Percentiles rank a stretch among this genome's conserved stretches.
phyloP scores from a whole-genome alignment of 1,284 basidiomycete genomes.

The Marasmius tenuissimus region DNA sequence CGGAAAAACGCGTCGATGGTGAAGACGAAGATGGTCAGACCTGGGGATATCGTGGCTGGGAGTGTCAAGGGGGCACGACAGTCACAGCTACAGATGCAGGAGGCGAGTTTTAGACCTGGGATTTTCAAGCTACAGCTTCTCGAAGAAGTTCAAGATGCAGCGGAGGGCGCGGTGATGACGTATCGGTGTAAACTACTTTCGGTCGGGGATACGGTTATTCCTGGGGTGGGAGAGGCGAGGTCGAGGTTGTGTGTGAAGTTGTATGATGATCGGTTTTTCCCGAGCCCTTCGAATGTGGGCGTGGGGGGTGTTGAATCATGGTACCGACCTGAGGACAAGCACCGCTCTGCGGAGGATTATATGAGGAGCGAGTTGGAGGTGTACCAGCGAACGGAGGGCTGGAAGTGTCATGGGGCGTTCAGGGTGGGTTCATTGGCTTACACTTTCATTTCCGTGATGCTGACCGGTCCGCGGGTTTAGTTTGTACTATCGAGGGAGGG shows the following conservation, averaged over 20 bases:
- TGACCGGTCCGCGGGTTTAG: neutral
- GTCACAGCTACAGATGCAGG: neutral
- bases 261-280: neutral
- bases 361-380: neutral
- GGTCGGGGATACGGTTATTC: neutral
- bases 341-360: neutral
- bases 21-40: neutral
- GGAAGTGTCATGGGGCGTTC: neutral
- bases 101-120: neutral
- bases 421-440: neutral
- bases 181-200: neutral
- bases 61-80: neutral
- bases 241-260: neutral
- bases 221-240: neutral
- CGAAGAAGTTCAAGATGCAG: neutral
- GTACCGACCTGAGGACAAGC: neutral
- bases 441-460: neutral
- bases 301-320: neutral
- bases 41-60: neutral
- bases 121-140: neutral
- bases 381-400: neutral
- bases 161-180: neutral
- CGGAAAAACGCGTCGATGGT: neutral
- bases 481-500: neutral
- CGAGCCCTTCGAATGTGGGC: neutral